Conservation (phyloP, 2,329 filamentous ascomycete species). For the Tympanopsis confertula region DNA sequence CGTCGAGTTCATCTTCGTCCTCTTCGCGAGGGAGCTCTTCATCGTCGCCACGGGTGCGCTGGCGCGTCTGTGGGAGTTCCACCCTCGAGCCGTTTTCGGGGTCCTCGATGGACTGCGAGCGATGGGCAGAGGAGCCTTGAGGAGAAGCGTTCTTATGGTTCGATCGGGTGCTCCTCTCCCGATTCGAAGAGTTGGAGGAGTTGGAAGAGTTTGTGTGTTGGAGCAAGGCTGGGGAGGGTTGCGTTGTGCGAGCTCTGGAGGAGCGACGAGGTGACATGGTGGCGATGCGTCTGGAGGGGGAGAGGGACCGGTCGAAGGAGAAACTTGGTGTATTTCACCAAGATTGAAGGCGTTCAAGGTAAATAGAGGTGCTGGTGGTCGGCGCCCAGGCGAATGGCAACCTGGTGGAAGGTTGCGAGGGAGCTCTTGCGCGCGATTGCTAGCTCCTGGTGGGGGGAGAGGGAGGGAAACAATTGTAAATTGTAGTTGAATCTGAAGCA, state of each 20-base stretch:
- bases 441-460: too few relatives aligned
- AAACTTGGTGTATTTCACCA: too few relatives aligned
- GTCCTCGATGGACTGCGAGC: constrained; percentile 59
- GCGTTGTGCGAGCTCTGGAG: constrained; percentile 74
- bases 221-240: constrained; percentile 45
- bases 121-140: constrained; percentile 64
- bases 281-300: constrained; percentile 19
- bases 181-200: constrained; percentile 65
- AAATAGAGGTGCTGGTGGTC: too few relatives aligned
- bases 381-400: too few relatives aligned
- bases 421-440: too few relatives aligned
- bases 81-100: constrained; percentile 44
- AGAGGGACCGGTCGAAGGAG: constrained; percentile 6
- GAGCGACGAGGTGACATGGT: constrained; percentile 72
- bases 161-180: constrained; percentile 62
- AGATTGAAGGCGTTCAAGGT: too few relatives aligned
- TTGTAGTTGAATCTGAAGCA: constrained; percentile 1
- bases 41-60: constrained; percentile 65
- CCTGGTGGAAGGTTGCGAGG: too few relatives aligned
- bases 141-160: constrained; percentile 63
- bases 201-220: constrained; percentile 66
- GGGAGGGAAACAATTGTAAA: neutral
- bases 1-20: constrained; percentile 54
- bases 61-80: constrained; percentile 52
- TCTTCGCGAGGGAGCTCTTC: constrained; percentile 42